Evolutionary conservation across 257 asterid species (phyloP).

Genomic region (Nicotiana knightiana): DNA sequence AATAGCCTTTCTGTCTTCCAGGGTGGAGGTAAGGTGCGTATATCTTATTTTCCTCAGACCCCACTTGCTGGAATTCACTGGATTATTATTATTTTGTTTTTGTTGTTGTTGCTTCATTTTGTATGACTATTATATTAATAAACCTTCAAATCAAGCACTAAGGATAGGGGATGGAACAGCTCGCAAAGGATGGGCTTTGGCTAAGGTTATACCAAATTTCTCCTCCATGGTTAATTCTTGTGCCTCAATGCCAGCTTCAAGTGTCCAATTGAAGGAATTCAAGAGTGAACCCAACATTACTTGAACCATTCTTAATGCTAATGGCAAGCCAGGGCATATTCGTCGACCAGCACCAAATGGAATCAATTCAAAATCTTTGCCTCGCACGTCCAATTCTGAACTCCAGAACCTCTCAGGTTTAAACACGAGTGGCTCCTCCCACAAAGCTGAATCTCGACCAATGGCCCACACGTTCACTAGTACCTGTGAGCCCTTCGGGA

Average conservation of each 20-base stretch:
- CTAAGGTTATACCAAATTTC: not conserved
- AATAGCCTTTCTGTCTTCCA: no score
- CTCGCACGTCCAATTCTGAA: not conserved
- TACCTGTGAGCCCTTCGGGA: conserved; percentile 8
- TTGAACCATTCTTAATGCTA: not conserved
- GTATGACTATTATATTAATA: no score
- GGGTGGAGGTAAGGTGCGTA: no score
- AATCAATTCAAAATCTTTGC: conserved; percentile 6
- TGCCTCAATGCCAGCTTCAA: not conserved
- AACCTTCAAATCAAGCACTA: not conserved
- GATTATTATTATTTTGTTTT: no score
- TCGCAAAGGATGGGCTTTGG: not conserved
- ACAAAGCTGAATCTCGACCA: conserved; percentile 21
- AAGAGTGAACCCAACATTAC: not conserved
- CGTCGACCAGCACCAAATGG: conserved; percentile 11
- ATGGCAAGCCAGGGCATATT: not conserved
- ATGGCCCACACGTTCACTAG: conserved; percentile 28
- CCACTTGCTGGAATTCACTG: no score
- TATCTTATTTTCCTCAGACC: no score
- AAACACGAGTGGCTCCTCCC: conserved; percentile 18
- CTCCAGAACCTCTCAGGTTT: conserved; percentile 7
- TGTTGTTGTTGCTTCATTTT: no score
- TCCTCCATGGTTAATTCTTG: conserved; percentile 1
- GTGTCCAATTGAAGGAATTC: conserved; percentile 8
- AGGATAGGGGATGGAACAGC: not conserved